Evolutionary conservation across 2,329 filamentous ascomycete species (phyloP).

Genomic region (Botrytis hyacinthi): DNA sequence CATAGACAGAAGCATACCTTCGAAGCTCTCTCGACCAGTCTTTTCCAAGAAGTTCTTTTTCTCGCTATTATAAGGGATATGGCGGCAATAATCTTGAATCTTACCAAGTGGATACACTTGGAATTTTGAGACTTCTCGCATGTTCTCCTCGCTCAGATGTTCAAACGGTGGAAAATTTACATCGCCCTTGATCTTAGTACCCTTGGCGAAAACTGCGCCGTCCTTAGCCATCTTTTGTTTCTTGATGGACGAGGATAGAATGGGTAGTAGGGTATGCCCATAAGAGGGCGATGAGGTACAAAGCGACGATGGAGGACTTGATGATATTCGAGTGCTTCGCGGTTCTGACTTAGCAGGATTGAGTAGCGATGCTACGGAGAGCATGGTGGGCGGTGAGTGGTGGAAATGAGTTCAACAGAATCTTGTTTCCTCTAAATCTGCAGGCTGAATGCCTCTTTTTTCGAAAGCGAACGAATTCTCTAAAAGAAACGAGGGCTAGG

Average conservation of each 20-base stretch:
- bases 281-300: slow-evolving; percentile 33
- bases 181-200: slow-evolving; percentile 56
- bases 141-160: slow-evolving; percentile 55
- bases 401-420: slow-evolving; percentile 26
- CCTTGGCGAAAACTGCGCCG: slow-evolving; percentile 59
- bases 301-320: slow-evolving; percentile 41
- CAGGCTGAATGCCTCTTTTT: slow-evolving; percentile 30
- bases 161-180: slow-evolving; percentile 77
- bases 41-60: slow-evolving; percentile 87
- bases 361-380: slow-evolving; percentile 64
- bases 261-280: slow-evolving; percentile 32
- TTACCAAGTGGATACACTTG: slow-evolving; percentile 63
- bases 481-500: slow-evolving; percentile 23
- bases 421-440: slow-evolving; percentile 30
- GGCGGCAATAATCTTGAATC: slow-evolving; percentile 62
- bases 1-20: slow-evolving; percentile 58
- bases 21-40: slow-evolving; percentile 83
- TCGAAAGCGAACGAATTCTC: slow-evolving; percentile 29
- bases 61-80: slow-evolving; percentile 91
- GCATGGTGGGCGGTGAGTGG: slow-evolving; percentile 47
- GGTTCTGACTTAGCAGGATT: slow-evolving; percentile 52
- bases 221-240: slow-evolving; percentile 65
- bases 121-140: slow-evolving; percentile 60
- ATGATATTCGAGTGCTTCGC: slow-evolving; percentile 44
- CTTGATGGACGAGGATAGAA: slow-evolving; percentile 37